These are phyloP conservation scores for Suillus alpinus DNA, from an alignment of 768 basidiomycete genomes.

Conservation along the genomic window DNA sequence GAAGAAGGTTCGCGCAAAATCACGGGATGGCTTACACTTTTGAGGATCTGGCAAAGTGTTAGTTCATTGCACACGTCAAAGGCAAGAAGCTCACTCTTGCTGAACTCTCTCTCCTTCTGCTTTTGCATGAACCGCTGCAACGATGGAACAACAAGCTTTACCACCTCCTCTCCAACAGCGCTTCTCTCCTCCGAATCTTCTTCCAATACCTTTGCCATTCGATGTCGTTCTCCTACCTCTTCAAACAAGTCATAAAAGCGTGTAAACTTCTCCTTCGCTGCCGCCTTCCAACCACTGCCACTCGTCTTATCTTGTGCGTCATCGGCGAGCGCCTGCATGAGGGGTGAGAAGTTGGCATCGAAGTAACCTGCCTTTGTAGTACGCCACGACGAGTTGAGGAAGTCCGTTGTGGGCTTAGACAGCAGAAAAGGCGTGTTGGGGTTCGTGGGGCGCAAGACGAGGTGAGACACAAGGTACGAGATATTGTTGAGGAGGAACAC, in stretches of 20 bases:
- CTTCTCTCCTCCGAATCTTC: constrained; percentile 63
- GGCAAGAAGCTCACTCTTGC: constrained; percentile 59
- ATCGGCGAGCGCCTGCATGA: constrained; percentile 61
- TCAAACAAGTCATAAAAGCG: constrained; percentile 80
- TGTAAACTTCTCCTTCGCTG: constrained; percentile 80
- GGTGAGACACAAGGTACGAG: constrained; percentile 60
- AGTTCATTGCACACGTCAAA: constrained; percentile 5
- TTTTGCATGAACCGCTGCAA: constrained; percentile 74
- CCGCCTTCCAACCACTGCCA: constrained; percentile 45
- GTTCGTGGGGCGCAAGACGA: constrained; percentile 52
- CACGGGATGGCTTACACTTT: constrained; percentile 42
- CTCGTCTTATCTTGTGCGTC: constrained; percentile 48
- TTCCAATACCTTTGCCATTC: constrained; percentile 63
- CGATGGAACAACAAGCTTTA: constrained; percentile 72
- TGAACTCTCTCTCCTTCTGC: constrained; percentile 78
- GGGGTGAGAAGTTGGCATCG: constrained; percentile 75
- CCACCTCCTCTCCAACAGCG: constrained; percentile 67
- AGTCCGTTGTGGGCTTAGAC: constrained; percentile 58
- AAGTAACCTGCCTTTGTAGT: constrained; percentile 84
- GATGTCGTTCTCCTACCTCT: constrained; percentile 75
- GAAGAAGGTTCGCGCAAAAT: neutral
- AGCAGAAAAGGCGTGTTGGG: constrained; percentile 48
- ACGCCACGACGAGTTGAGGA: constrained; percentile 67
- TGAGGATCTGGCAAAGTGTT: constrained; percentile 39
- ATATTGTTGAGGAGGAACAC: constrained; percentile 83